A percentile compares a stretch with the other conserved stretches of the same genome.
Conservation (phyloP, 2,329 filamentous ascomycete species). For the Fusarium sp. region DNA sequence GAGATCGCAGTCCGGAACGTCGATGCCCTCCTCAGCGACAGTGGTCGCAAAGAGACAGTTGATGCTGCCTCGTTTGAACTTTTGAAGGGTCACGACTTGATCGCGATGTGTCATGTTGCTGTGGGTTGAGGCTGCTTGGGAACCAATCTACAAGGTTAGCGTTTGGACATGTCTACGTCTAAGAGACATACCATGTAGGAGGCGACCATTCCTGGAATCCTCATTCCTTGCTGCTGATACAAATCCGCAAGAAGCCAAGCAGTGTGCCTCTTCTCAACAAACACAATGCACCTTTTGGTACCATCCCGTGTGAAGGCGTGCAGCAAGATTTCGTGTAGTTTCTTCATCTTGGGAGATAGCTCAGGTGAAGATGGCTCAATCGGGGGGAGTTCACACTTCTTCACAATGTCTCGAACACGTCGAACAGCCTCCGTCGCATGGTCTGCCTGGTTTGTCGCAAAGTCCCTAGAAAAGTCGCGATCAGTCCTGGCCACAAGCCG, state of each 20-base stretch:
- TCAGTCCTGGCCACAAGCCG: slow-evolving; percentile 67
- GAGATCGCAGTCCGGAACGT: slow-evolving; percentile 72
- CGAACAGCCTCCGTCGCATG: slow-evolving; percentile 63
- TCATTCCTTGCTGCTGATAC: slow-evolving; percentile 63
- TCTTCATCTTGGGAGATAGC: slow-evolving; percentile 76
- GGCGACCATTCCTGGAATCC: slow-evolving; percentile 64
- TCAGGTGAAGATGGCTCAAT: slow-evolving; percentile 46
- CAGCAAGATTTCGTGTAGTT: slow-evolving; percentile 67
- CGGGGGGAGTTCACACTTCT: slow-evolving; percentile 55
- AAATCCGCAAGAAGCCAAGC: slow-evolving; percentile 76
- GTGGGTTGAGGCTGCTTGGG: slow-evolving; percentile 54
- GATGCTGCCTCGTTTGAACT: slow-evolving; percentile 64
- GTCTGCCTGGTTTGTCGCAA: slow-evolving; percentile 47
- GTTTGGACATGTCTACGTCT: neutral
- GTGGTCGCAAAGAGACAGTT: slow-evolving; percentile 74
- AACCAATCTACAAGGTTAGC: slow-evolving; percentile 44
- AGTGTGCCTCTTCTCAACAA: slow-evolving; percentile 80
- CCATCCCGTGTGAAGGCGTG: slow-evolving; percentile 69
- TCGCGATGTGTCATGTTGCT: slow-evolving; percentile 72
- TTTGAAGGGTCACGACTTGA: slow-evolving; percentile 76
- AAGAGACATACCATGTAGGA: slow-evolving; percentile 65
- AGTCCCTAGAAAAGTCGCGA: slow-evolving; percentile 42
- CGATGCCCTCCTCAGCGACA: slow-evolving; percentile 72
- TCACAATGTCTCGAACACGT: slow-evolving; percentile 64
- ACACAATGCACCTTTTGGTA: slow-evolving; percentile 75